A percentile compares a stretch with the other conserved stretches of the same genome.
These are phyloP conservation scores for Cucurbitaria berberidis DNA, from an alignment of 2,329 filamentous ascomycete species.

Conservation along the genomic window DNA sequence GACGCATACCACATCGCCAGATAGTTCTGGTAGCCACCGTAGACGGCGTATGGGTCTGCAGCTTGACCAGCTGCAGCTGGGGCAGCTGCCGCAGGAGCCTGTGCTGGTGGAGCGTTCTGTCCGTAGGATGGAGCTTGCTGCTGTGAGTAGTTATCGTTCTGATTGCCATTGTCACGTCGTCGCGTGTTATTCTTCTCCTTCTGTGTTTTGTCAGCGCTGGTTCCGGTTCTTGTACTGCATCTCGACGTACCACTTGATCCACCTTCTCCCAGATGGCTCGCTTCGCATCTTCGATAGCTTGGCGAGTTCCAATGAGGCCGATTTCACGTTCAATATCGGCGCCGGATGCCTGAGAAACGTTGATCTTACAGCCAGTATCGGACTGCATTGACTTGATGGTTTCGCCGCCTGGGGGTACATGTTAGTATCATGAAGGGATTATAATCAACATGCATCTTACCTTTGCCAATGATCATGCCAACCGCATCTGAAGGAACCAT, in stretches of 20 bases:
- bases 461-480: slow-evolving; percentile 96
- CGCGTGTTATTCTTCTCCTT: slow-evolving; percentile 54
- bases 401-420: slow-evolving; percentile 68
- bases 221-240: background rate
- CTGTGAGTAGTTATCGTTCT: slow-evolving; percentile 56
- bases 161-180: slow-evolving; percentile 49
- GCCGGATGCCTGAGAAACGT: slow-evolving; percentile 81
- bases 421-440: slow-evolving; percentile 19
- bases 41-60: slow-evolving; percentile 70
- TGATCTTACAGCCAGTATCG: slow-evolving; percentile 89
- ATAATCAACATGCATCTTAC: slow-evolving; percentile 37
- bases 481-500: slow-evolving; percentile 89
- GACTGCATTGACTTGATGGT: slow-evolving; percentile 95
- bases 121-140: slow-evolving; percentile 47
- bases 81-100: slow-evolving; percentile 34
- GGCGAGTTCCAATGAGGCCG: slow-evolving; percentile 77
- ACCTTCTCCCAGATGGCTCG: slow-evolving; percentile 89
- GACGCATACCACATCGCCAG: slow-evolving; percentile 82
- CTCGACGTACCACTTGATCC: slow-evolving; percentile 75
- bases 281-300: slow-evolving; percentile 82
- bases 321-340: slow-evolving; percentile 86
- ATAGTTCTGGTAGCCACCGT: slow-evolving; percentile 84
- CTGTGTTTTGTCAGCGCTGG: slow-evolving; percentile 41
- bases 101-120: slow-evolving; percentile 41
- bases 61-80: slow-evolving; percentile 54